Evolutionary conservation across 139 green algal species (phyloP).

Genomic region (Diplosphaera chodatii): DNA sequence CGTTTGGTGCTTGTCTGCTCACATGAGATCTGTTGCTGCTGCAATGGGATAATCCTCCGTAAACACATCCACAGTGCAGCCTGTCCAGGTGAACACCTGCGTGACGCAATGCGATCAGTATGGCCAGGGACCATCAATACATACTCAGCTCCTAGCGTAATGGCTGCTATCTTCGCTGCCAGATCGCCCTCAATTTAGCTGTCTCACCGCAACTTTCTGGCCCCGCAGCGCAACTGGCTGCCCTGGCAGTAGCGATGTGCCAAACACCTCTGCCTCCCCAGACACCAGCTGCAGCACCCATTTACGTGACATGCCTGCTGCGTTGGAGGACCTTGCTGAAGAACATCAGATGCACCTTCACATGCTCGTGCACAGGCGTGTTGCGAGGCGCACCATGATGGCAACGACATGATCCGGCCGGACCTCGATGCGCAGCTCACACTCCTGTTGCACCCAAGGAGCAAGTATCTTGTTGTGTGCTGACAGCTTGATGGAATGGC

Average conservation of each 20-base stretch:
- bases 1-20: conserved; percentile 14
- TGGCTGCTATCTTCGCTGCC: no score
- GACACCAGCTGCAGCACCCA: conserved; percentile 44
- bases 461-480: no score
- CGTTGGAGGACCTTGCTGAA: no score
- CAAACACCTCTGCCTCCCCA: conserved; percentile 83
- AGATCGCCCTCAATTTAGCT: no score
- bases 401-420: conserved; percentile 26
- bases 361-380: no score
- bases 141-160: no score
- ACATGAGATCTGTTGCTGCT: conserved; percentile 43
- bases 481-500: no score
- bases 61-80: conserved; percentile 45
- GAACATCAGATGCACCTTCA: no score
- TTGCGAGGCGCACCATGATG: conserved; percentile 30
- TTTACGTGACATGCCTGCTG: no score
- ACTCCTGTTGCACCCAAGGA: no score
- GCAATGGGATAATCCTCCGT: conserved; percentile 25
- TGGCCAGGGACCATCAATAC: no score
- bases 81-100: conserved; percentile 79
- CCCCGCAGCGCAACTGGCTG: conserved; percentile 43
- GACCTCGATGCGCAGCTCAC: conserved; percentile 54
- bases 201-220: conserved; percentile 74
- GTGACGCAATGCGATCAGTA: no score
- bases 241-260: conserved; percentile 62